These are phyloP conservation scores for Lithohypha guttulata DNA, from an alignment of 2,329 filamentous ascomycete species.

Conservation along the genomic window DNA sequence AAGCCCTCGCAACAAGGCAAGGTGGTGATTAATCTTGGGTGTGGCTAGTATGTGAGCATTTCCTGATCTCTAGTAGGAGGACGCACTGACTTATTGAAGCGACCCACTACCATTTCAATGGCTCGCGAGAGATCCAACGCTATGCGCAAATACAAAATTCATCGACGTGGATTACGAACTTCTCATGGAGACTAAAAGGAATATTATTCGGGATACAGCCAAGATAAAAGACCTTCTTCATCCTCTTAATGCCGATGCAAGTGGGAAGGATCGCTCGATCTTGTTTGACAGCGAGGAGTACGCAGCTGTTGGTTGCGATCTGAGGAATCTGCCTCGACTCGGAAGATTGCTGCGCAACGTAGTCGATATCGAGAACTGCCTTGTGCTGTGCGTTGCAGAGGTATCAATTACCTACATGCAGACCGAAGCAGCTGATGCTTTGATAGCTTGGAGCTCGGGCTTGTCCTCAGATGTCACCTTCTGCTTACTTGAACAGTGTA, in stretches of 20 bases:
- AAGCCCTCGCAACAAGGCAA: slow-evolving; percentile 30
- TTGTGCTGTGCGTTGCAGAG: slow-evolving; percentile 73
- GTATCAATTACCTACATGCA: slow-evolving; percentile 90
- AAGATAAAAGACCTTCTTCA: slow-evolving; percentile 30
- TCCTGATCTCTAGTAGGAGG: neutral
- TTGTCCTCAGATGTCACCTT: slow-evolving; percentile 69
- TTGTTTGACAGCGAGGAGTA: slow-evolving; percentile 19
- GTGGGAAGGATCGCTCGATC: slow-evolving; percentile 42
- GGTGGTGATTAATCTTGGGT: slow-evolving; percentile 21
- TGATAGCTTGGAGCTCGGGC: slow-evolving; percentile 67
- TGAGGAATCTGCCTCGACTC: slow-evolving; percentile 56
- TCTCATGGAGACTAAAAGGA: slow-evolving; percentile 21
- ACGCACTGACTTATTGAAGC: slow-evolving; percentile 37
- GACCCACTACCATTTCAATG: slow-evolving; percentile 82
- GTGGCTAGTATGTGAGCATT: slow-evolving; percentile 21
- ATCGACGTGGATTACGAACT: slow-evolving; percentile 21
- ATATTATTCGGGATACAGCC: slow-evolving; percentile 20
- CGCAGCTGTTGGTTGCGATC: slow-evolving; percentile 20
- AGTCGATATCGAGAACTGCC: slow-evolving; percentile 47
- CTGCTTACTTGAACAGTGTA: slow-evolving; percentile 74
- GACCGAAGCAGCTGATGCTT: slow-evolving; percentile 55
- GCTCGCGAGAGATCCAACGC: slow-evolving; percentile 52
- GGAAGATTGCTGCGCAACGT: slow-evolving; percentile 48
- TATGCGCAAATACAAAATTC: slow-evolving; percentile 23
- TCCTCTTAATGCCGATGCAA: slow-evolving; percentile 17